Conservation (phyloP, 176 grass and related monocot genomes). For the Cocos nucifera region DNA sequence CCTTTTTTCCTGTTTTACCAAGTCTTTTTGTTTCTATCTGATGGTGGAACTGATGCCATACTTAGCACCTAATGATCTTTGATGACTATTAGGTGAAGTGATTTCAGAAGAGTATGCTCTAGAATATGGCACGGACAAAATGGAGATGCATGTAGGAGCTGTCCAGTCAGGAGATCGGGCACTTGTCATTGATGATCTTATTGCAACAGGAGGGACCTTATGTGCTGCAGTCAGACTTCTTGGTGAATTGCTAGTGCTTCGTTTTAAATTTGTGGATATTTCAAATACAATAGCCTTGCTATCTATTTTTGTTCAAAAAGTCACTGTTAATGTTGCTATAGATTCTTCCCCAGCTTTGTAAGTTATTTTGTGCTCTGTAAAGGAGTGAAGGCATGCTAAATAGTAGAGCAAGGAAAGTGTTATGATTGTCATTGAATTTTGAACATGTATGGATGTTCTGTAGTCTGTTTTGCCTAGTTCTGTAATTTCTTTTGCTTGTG, state of each 20-base stretch:
- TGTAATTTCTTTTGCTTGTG: too few relatives aligned
- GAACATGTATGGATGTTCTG: too few relatives aligned
- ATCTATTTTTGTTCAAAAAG: too few relatives aligned
- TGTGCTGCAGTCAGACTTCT: conserved; percentile 69
- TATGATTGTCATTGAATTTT: too few relatives aligned
- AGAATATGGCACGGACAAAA: conserved; percentile 85
- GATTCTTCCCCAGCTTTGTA: too few relatives aligned
- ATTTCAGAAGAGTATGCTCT: conserved; percentile 84
- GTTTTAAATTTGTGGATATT: background rate
- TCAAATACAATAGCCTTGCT: too few relatives aligned
- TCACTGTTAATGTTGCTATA: too few relatives aligned
- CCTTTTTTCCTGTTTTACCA: background rate
- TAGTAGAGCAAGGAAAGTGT: too few relatives aligned
- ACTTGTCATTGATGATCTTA: conserved; percentile 83
- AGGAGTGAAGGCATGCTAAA: too few relatives aligned
- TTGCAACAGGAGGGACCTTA: conserved; percentile 86
- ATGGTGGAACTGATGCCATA: background rate
- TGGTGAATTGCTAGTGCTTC: conserved; percentile 30
- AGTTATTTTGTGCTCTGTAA: too few relatives aligned
- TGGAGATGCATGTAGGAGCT: conserved; percentile 97
- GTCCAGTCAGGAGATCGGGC: conserved; percentile 47
- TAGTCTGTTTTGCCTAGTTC: too few relatives aligned
- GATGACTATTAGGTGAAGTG: conserved; percentile 58
- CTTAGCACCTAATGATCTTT: conserved; percentile 22
- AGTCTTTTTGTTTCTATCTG: too few relatives aligned